Evolutionary conservation across 116 monocot species (phyloP).

Genomic region (Cymodocea nodosa): DNA sequence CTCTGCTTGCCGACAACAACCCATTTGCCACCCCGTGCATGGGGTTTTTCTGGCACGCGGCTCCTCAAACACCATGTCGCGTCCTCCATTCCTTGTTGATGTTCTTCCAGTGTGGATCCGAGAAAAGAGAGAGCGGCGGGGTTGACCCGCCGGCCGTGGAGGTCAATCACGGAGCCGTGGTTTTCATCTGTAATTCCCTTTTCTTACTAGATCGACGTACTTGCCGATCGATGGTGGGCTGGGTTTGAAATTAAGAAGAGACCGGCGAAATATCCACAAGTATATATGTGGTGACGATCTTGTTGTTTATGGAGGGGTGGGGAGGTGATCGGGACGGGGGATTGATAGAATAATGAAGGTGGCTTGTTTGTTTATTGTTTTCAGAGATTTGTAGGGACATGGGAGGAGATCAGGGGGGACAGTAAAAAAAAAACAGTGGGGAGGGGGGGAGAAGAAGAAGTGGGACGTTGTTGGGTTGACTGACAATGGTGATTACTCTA

Average conservation of each 20-base stretch:
- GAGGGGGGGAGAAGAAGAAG: neutral
- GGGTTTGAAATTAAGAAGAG: neutral
- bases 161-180: neutral
- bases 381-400: slow-evolving; percentile 6
- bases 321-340: slow-evolving; percentile 3
- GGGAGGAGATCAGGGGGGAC: slow-evolving; percentile 4
- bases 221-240: neutral
- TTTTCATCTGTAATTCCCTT: neutral
- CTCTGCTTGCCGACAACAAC: neutral
- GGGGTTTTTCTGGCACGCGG: neutral
- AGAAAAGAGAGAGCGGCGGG: neutral
- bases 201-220: neutral
- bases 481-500: neutral
- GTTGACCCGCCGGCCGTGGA: neutral
- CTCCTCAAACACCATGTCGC: neutral
- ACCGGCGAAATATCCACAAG: no score
- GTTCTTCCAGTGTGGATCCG: neutral
- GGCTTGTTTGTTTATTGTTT: neutral
- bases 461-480: neutral
- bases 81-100: neutral
- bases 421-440: neutral
- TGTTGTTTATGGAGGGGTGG: neutral
- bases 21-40: neutral
- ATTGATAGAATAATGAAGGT: neutral
- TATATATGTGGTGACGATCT: neutral